Base-by-base conservation (phyloP, 2,329 filamentous ascomycete species). In the Arthrobotrys iridis region DNA sequence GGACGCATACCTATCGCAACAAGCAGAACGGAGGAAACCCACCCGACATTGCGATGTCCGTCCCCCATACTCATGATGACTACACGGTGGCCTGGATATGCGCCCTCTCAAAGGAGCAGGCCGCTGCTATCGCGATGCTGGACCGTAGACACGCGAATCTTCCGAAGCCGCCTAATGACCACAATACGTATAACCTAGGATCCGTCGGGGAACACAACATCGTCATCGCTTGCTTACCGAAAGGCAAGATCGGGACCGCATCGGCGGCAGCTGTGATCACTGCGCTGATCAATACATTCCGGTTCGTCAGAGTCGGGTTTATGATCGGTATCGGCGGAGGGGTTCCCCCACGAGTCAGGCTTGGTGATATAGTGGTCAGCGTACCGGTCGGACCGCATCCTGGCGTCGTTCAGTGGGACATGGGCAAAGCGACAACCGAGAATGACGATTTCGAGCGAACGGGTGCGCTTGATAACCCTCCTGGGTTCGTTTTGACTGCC, bases 321-420 rank as follows among this genome's bases (percentile, higher is more conserved):
- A 55, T 55, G 48, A 15, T 55, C 18, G 48, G 48, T 30, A 55
- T 55, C 8, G 48, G 48, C 20, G 48, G 48, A 8, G 48, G 48
- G 6, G 18, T 55, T 15, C 48, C 48, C 3, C 48, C 22, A 8
- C 8, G 15, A 35, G 48, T 55, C 18, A 30, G 76, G 22, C 66
- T 80, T 0, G 79, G 79, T 7, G 79, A 80, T 62, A 63, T 80
- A 0, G 79, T 80, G 1, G 78, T 80, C n/a, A 63, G 79, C 28
- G 60, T 55, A 2, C 77, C 79, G 0, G 33, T 6, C 1, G 64
- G 22, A 45, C 8, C 30, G 18, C 63, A 63, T 22, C 77, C 77
- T 0, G 78, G 78, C 33, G 78, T 80, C 0, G 58, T 80, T 1
- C 77, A 80, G 24, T 80, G 77, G 77, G 78, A 80, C 11, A 15